A percentile compares a stretch with the other conserved stretches of the same genome.
These are phyloP conservation scores for Apocynum venetum DNA, from an alignment of 257 asterid genomes.

Conservation along the genomic window DNA sequence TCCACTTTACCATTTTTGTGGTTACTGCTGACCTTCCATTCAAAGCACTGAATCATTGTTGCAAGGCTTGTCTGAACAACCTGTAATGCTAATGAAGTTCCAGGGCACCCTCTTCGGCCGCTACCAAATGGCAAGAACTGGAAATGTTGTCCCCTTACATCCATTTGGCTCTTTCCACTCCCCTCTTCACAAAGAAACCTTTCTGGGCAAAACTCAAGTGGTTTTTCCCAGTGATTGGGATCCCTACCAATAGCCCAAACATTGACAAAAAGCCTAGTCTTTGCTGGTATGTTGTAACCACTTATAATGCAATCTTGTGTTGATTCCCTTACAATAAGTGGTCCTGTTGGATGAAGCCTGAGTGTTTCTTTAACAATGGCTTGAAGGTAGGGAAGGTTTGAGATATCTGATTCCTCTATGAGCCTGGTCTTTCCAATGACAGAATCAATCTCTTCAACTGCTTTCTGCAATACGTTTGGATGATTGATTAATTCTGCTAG, in stretches of 20 bases:
- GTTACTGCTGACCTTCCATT: constrained; percentile 38
- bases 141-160: constrained; percentile 74
- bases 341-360: constrained; percentile 76
- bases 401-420: constrained; percentile 57
- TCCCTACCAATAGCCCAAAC: constrained; percentile 73
- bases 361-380: constrained; percentile 70
- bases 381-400: constrained; percentile 60
- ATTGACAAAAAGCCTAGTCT: constrained; percentile 51
- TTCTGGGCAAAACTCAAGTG: constrained; percentile 61
- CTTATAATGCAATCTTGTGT: constrained; percentile 45
- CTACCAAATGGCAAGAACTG: constrained; percentile 67
- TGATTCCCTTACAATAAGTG: constrained; percentile 48
- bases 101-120: constrained; percentile 76
- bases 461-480: constrained; percentile 47
- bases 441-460: constrained; percentile 48
- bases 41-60: constrained; percentile 68
- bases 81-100: constrained; percentile 60
- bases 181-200: constrained; percentile 42
- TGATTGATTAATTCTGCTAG: constrained; percentile 67
- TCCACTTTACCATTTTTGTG: constrained; percentile 24
- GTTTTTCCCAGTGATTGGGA: constrained; percentile 54
- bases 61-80: constrained; percentile 63
- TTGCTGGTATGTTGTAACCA: constrained; percentile 49
- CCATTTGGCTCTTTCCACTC: constrained; percentile 32
- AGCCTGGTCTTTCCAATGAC: constrained; percentile 36